Percentiles rank a stretch among this genome's conserved stretches.
Conservation (phyloP, 805 yeast species). For the Wickerhamiella azyma region DNA sequence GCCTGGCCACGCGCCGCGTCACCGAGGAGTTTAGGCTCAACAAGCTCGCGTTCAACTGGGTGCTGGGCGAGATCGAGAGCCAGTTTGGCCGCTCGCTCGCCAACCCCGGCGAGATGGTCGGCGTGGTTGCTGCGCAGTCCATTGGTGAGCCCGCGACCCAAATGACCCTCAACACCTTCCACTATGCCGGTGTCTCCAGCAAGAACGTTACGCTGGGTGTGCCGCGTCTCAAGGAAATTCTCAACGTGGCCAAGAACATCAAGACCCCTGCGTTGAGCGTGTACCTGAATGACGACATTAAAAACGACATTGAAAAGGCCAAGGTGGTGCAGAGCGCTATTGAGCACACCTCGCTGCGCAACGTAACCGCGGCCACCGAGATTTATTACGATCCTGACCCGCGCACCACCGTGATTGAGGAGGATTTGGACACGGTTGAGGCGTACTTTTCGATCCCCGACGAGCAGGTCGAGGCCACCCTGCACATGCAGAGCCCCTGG, state of each 20-base stretch:
- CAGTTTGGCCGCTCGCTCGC: conserved; percentile 86
- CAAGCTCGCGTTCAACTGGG: conserved; percentile 88
- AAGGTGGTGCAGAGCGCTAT: conserved; percentile 92
- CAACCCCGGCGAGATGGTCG: conserved; percentile 98
- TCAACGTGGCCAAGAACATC: conserved; percentile 95
- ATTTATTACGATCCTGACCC: conserved; percentile 98
- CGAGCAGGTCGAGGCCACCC: conserved; percentile 86
- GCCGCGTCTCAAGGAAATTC: conserved; percentile 94
- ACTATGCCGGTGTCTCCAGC: conserved; percentile 94
- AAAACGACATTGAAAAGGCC: conserved; percentile 84
- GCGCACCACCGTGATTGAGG: conserved; percentile 87
- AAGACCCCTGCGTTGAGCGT: conserved; percentile 99
- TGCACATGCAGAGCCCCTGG: conserved; percentile 98
- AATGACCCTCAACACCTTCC: conserved; percentile 95
- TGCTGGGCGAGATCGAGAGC: conserved; percentile 81
- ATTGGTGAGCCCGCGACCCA: conserved; percentile 98
- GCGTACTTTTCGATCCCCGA: conserved; percentile 96
- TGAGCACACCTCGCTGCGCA: conserved; percentile 87
- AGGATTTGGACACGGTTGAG: conserved; percentile 93
- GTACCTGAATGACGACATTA: conserved; percentile 67
- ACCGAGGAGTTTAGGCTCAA: conserved; percentile 80
- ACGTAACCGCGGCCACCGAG: conserved; percentile 95
- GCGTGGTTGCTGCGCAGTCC: conserved; percentile 93
- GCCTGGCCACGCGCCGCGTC: conserved; percentile 81
- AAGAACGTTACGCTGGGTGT: conserved; percentile 95